Conservation (phyloP, 2,329 filamentous ascomycete genomes). For the Blumeriella jaapii region DNA sequence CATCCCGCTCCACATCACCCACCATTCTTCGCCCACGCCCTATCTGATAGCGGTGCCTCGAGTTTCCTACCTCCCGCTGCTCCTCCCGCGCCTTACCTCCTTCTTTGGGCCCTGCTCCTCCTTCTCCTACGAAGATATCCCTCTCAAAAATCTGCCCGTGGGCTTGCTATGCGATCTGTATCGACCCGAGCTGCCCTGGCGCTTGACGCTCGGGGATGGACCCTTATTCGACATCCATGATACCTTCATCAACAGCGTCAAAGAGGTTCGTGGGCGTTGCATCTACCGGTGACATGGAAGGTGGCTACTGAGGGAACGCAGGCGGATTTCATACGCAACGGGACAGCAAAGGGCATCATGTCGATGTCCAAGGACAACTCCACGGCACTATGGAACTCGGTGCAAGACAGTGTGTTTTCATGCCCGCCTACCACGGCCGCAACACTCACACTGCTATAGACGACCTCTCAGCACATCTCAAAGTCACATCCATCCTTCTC, state of each 20-base stretch:
- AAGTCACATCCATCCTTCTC: conserved; percentile 66
- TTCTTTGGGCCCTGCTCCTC: conserved; percentile 50
- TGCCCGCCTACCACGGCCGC: too few species aligned
- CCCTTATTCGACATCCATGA: conserved; percentile 44
- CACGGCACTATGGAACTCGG: conserved; percentile 52
- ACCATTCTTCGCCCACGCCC: conserved; percentile 22
- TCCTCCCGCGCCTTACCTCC: conserved; percentile 47
- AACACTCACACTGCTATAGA: too few species aligned
- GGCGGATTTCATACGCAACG: conserved; percentile 54
- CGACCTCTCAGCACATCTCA: conserved; percentile 59
- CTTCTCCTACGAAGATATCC: conserved; percentile 55
- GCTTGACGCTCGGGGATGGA: conserved; percentile 45
- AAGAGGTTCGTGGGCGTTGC: conserved; percentile 35
- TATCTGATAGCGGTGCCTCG: conserved; percentile 46
- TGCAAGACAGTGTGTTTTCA: conserved; percentile 44
- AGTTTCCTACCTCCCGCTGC: conserved; percentile 56
- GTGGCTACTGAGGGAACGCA: conserved; percentile 3
- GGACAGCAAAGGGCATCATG: conserved; percentile 62
- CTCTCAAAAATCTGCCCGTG: conserved; percentile 58
- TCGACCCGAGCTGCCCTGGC: conserved; percentile 43
- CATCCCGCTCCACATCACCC: conserved; percentile 26
- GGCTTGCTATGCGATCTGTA: conserved; percentile 61
- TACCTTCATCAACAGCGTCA: conserved; percentile 57
- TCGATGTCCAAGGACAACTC: conserved; percentile 57
- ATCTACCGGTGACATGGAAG: background rate